phyloP scores from a whole-genome alignment of 345 rosid genomes.

The Geranium brycei region DNA sequence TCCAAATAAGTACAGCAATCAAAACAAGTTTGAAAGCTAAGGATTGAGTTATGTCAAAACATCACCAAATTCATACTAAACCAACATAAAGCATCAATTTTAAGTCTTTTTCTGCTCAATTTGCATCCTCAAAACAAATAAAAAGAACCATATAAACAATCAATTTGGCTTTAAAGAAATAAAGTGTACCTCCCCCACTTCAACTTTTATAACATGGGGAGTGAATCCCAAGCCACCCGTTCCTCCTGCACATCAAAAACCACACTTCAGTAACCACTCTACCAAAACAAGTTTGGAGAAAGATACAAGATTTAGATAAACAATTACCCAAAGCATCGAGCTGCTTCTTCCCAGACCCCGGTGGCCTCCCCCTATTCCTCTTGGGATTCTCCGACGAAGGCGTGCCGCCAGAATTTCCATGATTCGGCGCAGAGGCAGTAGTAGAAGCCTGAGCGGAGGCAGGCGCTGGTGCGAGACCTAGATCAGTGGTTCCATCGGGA shows the following conservation, averaged over 20 bases:
- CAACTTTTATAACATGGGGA: constrained; percentile 81
- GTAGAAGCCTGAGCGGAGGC: constrained; percentile 28
- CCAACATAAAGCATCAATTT: too few relatives aligned
- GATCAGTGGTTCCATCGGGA: constrained; percentile 72
- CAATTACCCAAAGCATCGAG: constrained; percentile 73
- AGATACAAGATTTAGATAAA: too few relatives aligned
- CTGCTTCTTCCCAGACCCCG: constrained; percentile 85
- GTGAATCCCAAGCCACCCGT: constrained; percentile 88
- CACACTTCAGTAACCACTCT: not conserved
- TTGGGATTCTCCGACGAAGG: constrained; percentile 50
- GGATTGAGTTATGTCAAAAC: too few relatives aligned
- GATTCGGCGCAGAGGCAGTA: constrained; percentile 13
- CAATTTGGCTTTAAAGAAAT: not conserved
- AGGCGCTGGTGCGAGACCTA: constrained; percentile 57
- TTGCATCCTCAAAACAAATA: too few relatives aligned
- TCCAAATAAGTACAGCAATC: too few relatives aligned
- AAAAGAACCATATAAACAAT: too few relatives aligned
- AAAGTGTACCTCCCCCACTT: constrained; percentile 70
- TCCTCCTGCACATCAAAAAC: constrained; percentile 28
- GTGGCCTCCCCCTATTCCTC: constrained; percentile 77
- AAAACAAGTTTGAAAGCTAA: too few relatives aligned
- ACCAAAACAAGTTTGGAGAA: too few relatives aligned
- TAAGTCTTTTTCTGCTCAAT: too few relatives aligned
- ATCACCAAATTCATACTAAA: too few relatives aligned
- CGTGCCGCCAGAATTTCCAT: constrained; percentile 25